These are phyloP conservation scores for Xylaria acuta DNA, from an alignment of 495 filamentous ascomycete genomes.

Conservation along the genomic window DNA sequence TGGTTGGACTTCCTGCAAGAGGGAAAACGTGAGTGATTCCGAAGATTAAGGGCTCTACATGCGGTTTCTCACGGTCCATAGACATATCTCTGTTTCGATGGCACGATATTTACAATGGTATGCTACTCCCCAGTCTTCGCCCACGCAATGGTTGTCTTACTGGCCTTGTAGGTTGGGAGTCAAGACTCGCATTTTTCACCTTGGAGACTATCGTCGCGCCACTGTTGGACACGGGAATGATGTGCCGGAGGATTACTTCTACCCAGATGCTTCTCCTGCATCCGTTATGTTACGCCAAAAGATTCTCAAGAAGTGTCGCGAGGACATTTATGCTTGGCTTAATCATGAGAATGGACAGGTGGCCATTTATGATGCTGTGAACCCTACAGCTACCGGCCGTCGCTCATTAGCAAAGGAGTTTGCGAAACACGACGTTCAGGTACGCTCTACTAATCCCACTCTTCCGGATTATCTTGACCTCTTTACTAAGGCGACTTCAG, in stretches of 20 bases:
- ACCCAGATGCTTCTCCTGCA: constrained; percentile 86
- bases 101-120: constrained; percentile 95
- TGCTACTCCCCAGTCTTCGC: background rate
- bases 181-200: constrained; percentile 95
- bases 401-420: constrained; percentile 93
- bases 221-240: constrained; percentile 85
- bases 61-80: constrained; percentile 47
- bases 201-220: constrained; percentile 94
- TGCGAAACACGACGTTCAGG: constrained; percentile 91
- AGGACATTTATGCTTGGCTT: constrained; percentile 95
- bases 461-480: background rate
- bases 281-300: constrained; percentile 92
- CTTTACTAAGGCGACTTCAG: constrained; percentile 48
- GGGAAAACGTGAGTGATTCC: constrained; percentile 82
- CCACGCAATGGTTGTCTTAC: background rate
- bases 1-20: constrained; percentile 92
- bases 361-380: constrained; percentile 99
- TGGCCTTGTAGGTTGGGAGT: constrained; percentile 77
- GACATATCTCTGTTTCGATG: constrained; percentile 93
- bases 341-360: constrained; percentile 98
- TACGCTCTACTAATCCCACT: constrained; percentile 42
- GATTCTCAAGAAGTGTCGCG: constrained; percentile 95
- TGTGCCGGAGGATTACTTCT: constrained; percentile 98
- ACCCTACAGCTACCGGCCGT: constrained; percentile 83
- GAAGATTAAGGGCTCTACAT: background rate